Evolutionary conservation across 805 yeast genomes (phyloP).

Genomic region (Candida yuanshanica): DNA sequence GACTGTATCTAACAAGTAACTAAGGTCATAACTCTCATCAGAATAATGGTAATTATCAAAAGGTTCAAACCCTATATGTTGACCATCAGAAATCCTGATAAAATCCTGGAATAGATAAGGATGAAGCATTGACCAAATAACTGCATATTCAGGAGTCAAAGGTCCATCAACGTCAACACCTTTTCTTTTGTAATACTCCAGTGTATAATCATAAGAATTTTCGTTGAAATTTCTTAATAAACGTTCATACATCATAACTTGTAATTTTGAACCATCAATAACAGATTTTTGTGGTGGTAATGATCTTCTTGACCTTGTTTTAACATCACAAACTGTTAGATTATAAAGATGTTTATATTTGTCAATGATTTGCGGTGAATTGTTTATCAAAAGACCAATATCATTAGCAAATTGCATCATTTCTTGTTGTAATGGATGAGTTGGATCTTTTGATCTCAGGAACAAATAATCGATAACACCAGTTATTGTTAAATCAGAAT

Average conservation of each 20-base stretch:
- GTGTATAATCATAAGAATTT: slow-evolving; percentile 36
- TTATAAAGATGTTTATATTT: slow-evolving; percentile 15
- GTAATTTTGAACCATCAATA: slow-evolving; percentile 44
- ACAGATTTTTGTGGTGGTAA: slow-evolving; percentile 49
- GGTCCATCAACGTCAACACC: slow-evolving; percentile 44
- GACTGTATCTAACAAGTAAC: slow-evolving; percentile 15
- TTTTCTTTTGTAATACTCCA: slow-evolving; percentile 43
- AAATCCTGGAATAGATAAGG: slow-evolving; percentile 34
- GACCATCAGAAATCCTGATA: slow-evolving; percentile 37
- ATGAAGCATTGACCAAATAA: slow-evolving; percentile 32
- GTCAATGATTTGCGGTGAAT: slow-evolving; percentile 11
- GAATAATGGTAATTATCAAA: not conserved
- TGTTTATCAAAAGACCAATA: slow-evolving; percentile 10
- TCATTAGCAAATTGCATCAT: slow-evolving; percentile 1
- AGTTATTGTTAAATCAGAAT: slow-evolving; percentile 41
- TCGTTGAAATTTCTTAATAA: slow-evolving; percentile 37
- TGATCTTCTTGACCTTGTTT: slow-evolving; percentile 43
- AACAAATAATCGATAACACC: slow-evolving; percentile 57
- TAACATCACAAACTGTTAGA: slow-evolving; percentile 48
- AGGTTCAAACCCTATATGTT: slow-evolving; percentile 27
- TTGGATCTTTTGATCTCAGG: slow-evolving; percentile 13
- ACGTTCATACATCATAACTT: slow-evolving; percentile 53
- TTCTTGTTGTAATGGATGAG: slow-evolving; percentile 5
- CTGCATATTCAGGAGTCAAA: slow-evolving; percentile 34
- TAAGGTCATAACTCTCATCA: slow-evolving; percentile 13